Conservation (phyloP, 257 asterid species). For the Gentiana macrophylla region DNA sequence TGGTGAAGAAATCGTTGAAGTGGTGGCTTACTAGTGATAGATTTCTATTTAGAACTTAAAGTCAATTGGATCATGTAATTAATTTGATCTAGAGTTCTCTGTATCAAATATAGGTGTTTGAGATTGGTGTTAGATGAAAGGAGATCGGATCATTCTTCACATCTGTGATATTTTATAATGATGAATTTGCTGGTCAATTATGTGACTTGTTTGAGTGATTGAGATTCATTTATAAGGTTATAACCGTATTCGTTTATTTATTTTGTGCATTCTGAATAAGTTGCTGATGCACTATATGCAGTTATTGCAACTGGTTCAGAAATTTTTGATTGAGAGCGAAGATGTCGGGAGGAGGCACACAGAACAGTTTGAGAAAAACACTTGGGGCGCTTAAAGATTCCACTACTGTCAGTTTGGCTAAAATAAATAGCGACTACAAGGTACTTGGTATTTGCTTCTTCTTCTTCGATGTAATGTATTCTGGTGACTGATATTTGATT, state of each 20-base stretch:
- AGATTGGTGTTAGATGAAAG: conserved; percentile 3
- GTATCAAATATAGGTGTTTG: conserved; percentile 8
- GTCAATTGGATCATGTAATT: no score
- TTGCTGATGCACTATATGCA: conserved; percentile 9
- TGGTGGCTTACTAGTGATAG: neutral
- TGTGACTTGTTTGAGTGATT: conserved; percentile 1
- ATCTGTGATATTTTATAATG: neutral
- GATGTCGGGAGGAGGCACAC: conserved; percentile 84
- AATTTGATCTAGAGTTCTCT: neutral
- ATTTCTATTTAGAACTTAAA: neutral
- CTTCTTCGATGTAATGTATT: conserved; percentile 2
- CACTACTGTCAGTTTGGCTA: conserved; percentile 92
- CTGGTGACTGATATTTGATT: conserved; percentile 8
- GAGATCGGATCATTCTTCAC: conserved; percentile 1
- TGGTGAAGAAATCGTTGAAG: neutral
- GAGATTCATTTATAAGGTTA: conserved; percentile 9
- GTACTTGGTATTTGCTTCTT: conserved; percentile 15
- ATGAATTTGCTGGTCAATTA: neutral
- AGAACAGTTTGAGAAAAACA: conserved; percentile 81
- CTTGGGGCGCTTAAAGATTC: conserved; percentile 93
- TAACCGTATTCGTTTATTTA: conserved; percentile 2
- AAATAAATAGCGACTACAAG: conserved; percentile 91
- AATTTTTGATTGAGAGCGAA: conserved; percentile 23
- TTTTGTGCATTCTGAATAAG: conserved; percentile 8
- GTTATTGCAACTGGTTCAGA: conserved; percentile 18